phyloP scores from a whole-genome alignment of 768 basidiomycete species.

The Clavulina sp. region DNA sequence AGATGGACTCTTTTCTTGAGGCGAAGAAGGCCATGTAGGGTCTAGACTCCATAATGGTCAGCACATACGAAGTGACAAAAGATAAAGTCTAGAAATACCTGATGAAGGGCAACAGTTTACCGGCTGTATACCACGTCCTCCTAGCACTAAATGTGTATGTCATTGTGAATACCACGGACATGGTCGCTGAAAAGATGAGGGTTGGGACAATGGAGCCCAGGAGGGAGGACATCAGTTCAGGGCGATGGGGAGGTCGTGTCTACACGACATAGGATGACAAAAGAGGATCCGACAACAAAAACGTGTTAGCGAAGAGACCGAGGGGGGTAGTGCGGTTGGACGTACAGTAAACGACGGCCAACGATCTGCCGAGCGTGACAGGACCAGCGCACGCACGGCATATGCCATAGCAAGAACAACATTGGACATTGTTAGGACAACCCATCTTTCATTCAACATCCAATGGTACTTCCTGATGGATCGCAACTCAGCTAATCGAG shows the following conservation, averaged over 20 bases:
- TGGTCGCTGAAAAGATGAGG: neutral
- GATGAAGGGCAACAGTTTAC: neutral
- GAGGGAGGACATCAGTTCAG: neutral
- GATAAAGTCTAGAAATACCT: neutral
- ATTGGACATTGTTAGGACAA: conserved; percentile 8
- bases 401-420: conserved; percentile 5
- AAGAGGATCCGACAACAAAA: neutral
- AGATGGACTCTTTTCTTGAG: neutral
- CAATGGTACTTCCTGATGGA: conserved; percentile 4
- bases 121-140: neutral
- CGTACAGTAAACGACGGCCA: neutral
- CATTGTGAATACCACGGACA: neutral
- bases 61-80: neutral
- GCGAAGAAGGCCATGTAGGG: conserved; percentile 51
- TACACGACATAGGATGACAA: neutral
- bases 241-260: neutral
- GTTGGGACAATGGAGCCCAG: neutral
- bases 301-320: neutral
- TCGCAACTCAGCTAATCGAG: neutral
- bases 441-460: conserved; percentile 10
- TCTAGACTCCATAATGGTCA: conserved; percentile 15
- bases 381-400: conserved; percentile 1
- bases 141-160: neutral
- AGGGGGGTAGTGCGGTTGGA: neutral
- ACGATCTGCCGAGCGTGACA: neutral